These are phyloP conservation scores for Suaeda aralocaspica DNA, from an alignment of 148 eudicot genomes.

Conservation along the genomic window DNA sequence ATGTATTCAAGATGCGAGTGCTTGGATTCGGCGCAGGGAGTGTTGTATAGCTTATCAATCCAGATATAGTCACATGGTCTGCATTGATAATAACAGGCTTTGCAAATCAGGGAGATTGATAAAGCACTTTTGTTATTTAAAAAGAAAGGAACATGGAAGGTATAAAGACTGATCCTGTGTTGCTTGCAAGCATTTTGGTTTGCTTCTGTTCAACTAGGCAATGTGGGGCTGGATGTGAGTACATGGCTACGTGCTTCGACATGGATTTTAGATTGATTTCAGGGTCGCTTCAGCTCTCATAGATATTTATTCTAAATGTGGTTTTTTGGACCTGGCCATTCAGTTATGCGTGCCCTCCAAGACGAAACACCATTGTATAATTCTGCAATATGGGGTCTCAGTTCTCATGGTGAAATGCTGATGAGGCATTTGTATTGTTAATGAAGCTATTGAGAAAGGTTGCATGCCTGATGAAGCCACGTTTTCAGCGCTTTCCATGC, in stretches of 20 bases:
- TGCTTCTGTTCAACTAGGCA: slow-evolving; percentile 51
- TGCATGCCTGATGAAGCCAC: slow-evolving; percentile 64
- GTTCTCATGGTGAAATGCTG: slow-evolving; percentile 59
- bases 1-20: slow-evolving; percentile 69
- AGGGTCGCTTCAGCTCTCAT: slow-evolving; percentile 68
- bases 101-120: slow-evolving; percentile 41
- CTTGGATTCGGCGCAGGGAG: slow-evolving; percentile 55
- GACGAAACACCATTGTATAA: slow-evolving; percentile 45
- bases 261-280: slow-evolving; percentile 42
- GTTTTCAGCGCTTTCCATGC: slow-evolving; percentile 63
- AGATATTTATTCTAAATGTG: slow-evolving; percentile 84
- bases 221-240: slow-evolving; percentile 53
- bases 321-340: slow-evolving; percentile 54
- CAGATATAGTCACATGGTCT: slow-evolving; percentile 81
- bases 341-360: slow-evolving; percentile 37
- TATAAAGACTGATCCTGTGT: slow-evolving; percentile 49
- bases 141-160: slow-evolving; percentile 47
- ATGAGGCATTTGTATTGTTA: slow-evolving; percentile 49
- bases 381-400: slow-evolving; percentile 55
- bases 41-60: slow-evolving; percentile 42
- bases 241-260: slow-evolving; percentile 66
- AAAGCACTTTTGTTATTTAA: slow-evolving; percentile 43
- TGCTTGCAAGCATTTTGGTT: slow-evolving; percentile 57
- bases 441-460: slow-evolving; percentile 39
- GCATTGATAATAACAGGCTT: slow-evolving; percentile 71